Percentiles rank a stretch among this genome's conserved stretches.
Conservation (phyloP, 163 green algal genomes). For the Picocystis sp. region DNA sequence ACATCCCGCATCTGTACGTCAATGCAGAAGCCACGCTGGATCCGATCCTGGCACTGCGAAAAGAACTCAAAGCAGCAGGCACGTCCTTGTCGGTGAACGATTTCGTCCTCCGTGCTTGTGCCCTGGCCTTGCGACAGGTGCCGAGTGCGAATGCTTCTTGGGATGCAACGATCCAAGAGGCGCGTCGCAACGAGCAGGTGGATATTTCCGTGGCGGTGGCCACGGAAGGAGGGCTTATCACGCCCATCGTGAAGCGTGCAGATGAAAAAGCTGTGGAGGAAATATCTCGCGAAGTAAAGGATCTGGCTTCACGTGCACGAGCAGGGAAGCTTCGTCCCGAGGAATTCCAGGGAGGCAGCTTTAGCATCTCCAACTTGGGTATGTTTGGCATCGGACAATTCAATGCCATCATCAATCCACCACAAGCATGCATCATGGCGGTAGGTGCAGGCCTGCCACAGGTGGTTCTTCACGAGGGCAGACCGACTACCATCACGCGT, state of each 20-base stretch:
- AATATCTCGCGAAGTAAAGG: conserved; percentile 40
- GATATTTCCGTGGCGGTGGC: conserved; percentile 77
- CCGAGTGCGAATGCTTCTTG: conserved; percentile 56
- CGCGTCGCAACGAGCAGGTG: conserved; percentile 21
- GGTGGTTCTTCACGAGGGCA: conserved; percentile 17
- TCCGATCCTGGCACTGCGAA: conserved; percentile 10
- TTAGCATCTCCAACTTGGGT: conserved; percentile 39
- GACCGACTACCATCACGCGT: conserved; percentile 24
- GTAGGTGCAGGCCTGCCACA: conserved; percentile 44
- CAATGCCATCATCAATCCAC: conserved; percentile 52
- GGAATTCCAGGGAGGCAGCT: conserved; percentile 80
- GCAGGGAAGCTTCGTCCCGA: conserved; percentile 48
- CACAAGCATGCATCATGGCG: conserved; percentile 69
- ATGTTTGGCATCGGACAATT: conserved; percentile 39
- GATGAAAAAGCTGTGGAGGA: conserved; percentile 50
- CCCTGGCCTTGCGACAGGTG: conserved; percentile 39
- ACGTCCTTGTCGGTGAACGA: conserved; percentile 64
- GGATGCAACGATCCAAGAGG: conserved; percentile 20
- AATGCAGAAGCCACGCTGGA: conserved; percentile 35
- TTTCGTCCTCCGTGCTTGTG: conserved; percentile 61
- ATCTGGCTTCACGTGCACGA: conserved; percentile 38
- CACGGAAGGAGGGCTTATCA: conserved; percentile 74
- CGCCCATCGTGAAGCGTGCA: conserved; percentile 73
- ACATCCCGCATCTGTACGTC: conserved; percentile 52
- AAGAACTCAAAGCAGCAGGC: conserved; percentile 23